Conservation (phyloP, 1,284 basidiomycete species). For the Puccinia sorghi region DNA sequence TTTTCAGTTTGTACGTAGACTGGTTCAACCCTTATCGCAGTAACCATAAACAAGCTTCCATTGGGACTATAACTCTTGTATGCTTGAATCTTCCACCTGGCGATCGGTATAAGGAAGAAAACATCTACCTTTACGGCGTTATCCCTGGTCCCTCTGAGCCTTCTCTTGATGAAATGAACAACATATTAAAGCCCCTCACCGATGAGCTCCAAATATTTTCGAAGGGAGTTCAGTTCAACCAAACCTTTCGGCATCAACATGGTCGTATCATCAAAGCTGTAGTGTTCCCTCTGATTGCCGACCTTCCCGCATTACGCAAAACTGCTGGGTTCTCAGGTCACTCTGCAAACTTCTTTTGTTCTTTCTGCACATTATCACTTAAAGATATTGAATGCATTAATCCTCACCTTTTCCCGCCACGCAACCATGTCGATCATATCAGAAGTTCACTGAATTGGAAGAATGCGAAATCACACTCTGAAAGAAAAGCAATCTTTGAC, state of each 20-base stretch:
- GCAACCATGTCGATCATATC: neutral
- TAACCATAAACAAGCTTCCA: constrained; percentile 14
- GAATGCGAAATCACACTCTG: neutral
- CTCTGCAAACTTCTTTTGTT: neutral
- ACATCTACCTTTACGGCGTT: constrained; percentile 36
- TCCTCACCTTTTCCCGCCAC: neutral
- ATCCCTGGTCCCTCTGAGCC: constrained; percentile 42
- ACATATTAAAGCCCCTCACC: neutral
- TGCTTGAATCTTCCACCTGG: constrained; percentile 32
- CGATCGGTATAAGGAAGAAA: constrained; percentile 2
- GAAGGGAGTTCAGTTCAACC: constrained; percentile 9
- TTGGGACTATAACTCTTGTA: constrained; percentile 23
- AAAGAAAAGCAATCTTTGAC: neutral
- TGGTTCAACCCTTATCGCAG: constrained; percentile 30
- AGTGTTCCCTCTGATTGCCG: constrained; percentile 38
- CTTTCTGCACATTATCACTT: constrained; percentile 3
- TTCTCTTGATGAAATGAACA: constrained; percentile 10
- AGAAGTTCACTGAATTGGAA: neutral
- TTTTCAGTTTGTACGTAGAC: constrained; percentile 21
- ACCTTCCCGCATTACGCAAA: constrained; percentile 36
- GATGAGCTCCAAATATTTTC: constrained; percentile 15
- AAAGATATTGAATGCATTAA: constrained; percentile 6
- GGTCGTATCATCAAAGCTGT: constrained; percentile 6
- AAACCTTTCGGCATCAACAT: neutral
- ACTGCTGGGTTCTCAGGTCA: constrained; percentile 30